phyloP scores from a whole-genome alignment of 2,329 filamentous ascomycete species.

The Sarocladium strictum region DNA sequence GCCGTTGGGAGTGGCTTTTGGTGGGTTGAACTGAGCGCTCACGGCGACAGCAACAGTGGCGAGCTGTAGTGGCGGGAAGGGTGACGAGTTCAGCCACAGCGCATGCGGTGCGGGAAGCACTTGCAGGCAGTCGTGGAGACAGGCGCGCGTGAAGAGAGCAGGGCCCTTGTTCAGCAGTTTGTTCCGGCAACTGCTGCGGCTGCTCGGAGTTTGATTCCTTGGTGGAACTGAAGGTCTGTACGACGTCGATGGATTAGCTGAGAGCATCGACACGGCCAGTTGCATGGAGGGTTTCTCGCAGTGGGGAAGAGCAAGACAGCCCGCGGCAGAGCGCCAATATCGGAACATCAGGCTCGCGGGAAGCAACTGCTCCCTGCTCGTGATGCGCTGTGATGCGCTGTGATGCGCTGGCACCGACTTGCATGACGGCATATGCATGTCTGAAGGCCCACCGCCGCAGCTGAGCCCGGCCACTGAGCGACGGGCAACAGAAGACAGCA shows the following conservation, averaged over 20 bases:
- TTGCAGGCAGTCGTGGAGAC: neutral
- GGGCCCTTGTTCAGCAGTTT: neutral
- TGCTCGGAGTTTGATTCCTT: neutral
- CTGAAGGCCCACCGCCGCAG: conserved; percentile 2
- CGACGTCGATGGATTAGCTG: conserved; percentile 1
- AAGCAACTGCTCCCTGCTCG: neutral
- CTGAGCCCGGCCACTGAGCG: neutral
- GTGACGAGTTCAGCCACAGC: conserved; percentile 8
- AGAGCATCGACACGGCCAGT: neutral
- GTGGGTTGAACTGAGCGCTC: neutral
- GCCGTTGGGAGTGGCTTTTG: conserved; percentile 3
- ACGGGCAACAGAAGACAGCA: neutral
- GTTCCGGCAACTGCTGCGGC: neutral
- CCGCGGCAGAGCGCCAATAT: neutral
- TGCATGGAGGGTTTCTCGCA: neutral
- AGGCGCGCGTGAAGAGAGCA: too few species aligned
- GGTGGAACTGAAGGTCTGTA: conserved; percentile 1
- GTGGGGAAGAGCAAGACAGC: neutral
- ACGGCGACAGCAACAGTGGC: neutral
- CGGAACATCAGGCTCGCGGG: neutral
- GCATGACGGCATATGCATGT: conserved; percentile 8
- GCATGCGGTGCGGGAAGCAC: neutral
- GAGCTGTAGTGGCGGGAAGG: neutral
- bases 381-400: conserved; percentile 2
- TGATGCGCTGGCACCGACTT: conserved; percentile 8